Evolutionary conservation across 2,329 filamentous ascomycete species (phyloP).

Genomic region (Aspergillus fumigatiaffinis): DNA sequence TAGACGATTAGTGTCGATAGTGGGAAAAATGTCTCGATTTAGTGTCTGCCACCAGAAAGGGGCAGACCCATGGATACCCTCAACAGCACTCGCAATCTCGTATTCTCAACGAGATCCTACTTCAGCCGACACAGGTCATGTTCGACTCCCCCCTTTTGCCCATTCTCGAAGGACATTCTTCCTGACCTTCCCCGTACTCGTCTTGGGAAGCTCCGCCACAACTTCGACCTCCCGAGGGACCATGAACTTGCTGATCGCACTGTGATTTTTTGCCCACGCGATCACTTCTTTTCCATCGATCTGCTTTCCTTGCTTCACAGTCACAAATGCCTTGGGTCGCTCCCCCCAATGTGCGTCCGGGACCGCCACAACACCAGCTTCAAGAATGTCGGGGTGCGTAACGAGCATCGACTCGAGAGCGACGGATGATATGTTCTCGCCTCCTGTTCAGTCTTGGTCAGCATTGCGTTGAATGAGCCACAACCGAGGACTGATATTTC

Average conservation of each 20-base stretch:
- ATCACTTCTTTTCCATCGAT: conserved; percentile 68
- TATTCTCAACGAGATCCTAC: background rate
- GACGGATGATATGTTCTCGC: conserved; percentile 94
- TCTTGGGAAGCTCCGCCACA: conserved; percentile 88
- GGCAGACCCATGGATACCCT: background rate
- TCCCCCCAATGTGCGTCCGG: conserved; percentile 92
- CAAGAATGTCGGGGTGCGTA: conserved; percentile 82
- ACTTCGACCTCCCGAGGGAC: conserved; percentile 69
- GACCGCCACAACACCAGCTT: conserved; percentile 86
- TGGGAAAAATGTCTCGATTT: too few relatives aligned
- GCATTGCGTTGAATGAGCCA: background rate
- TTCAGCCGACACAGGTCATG: conserved; percentile 4
- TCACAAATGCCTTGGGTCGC: conserved; percentile 89
- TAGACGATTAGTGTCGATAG: background rate
- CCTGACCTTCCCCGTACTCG: conserved; percentile 91
- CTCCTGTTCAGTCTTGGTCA: conserved; percentile 52
- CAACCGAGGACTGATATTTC: conserved; percentile 18
- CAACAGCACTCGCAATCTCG: background rate
- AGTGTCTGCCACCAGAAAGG: background rate
- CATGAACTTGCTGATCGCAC: conserved; percentile 88
- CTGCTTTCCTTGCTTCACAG: conserved; percentile 64
- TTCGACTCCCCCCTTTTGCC: conserved; percentile 58
- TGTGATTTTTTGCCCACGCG: conserved; percentile 76
- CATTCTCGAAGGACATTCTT: conserved; percentile 90
- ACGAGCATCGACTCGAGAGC: conserved; percentile 87